These are phyloP conservation scores for Agaricus subrufescens DNA, from an alignment of 768 basidiomycete genomes.

Conservation along the genomic window DNA sequence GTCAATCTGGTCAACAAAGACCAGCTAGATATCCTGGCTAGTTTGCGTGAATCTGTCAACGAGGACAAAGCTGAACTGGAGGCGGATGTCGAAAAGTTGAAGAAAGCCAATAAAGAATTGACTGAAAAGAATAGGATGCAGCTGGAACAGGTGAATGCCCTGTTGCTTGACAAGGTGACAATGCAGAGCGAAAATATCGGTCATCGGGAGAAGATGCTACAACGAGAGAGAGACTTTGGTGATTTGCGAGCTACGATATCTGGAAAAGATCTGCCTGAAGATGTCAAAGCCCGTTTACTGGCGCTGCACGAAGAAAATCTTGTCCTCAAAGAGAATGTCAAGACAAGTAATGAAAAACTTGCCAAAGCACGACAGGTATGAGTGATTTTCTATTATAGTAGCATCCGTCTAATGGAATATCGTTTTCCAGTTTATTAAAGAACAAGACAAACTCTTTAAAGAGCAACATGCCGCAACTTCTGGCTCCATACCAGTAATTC, in stretches of 20 bases:
- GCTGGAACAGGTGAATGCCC: conserved; percentile 77
- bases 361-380: conserved; percentile 71
- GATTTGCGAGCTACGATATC: conserved; percentile 47
- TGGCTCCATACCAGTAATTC: conserved; percentile 40
- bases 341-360: conserved; percentile 71
- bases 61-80: conserved; percentile 81
- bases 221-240: conserved; percentile 85
- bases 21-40: conserved; percentile 84
- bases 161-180: conserved; percentile 89
- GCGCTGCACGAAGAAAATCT: conserved; percentile 76
- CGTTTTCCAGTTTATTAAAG: conserved; percentile 73
- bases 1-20: conserved; percentile 92
- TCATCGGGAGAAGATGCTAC: conserved; percentile 81
- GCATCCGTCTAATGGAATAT: background rate
- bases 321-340: conserved; percentile 63
- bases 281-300: conserved; percentile 70
- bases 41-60: conserved; percentile 82
- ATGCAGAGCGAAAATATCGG: conserved; percentile 89
- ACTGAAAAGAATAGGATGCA: conserved; percentile 87
- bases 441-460: conserved; percentile 85
- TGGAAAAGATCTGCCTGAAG: conserved; percentile 78
- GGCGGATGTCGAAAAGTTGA: conserved; percentile 57
- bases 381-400: background rate
- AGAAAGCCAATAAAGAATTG: conserved; percentile 65
- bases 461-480: conserved; percentile 66